Conservation (phyloP, 345 rosid species). For the Brassica nigra region DNA sequence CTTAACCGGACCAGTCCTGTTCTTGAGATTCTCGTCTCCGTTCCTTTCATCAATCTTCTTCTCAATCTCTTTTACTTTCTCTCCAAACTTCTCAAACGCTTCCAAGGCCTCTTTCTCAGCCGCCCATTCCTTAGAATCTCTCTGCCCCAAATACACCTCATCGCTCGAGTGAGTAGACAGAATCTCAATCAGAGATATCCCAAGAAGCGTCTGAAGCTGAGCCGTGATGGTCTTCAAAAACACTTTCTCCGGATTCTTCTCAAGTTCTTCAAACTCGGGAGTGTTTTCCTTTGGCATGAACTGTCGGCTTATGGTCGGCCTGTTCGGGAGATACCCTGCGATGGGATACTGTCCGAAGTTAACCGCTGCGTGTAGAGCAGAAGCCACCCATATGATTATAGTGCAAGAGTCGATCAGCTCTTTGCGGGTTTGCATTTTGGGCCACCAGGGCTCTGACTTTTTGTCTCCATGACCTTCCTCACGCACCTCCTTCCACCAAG, state of each 20-base stretch:
- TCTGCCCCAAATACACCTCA: conserved; percentile 65
- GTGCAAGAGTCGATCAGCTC: conserved; percentile 66
- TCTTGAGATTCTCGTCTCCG: conserved; percentile 42
- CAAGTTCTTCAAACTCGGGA: conserved; percentile 57
- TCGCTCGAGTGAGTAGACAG: conserved; percentile 61
- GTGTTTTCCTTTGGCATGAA: conserved; percentile 60
- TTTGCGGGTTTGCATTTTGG: conserved; percentile 50
- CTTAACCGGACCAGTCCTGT: conserved; percentile 57
- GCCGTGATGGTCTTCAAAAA: conserved; percentile 55
- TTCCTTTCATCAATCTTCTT: conserved; percentile 46
- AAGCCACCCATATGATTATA: conserved; percentile 68
- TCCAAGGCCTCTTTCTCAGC: conserved; percentile 44
- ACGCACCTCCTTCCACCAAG: conserved; percentile 71
- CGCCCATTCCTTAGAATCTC: conserved; percentile 60
- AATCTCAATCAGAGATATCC: conserved; percentile 55
- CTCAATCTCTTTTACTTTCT: conserved; percentile 53
- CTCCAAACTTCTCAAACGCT: conserved; percentile 54
- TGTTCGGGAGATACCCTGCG: conserved; percentile 67
- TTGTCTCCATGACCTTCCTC: conserved; percentile 79
- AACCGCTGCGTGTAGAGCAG: conserved; percentile 75
- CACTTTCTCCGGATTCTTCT: conserved; percentile 49
- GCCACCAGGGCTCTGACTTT: conserved; percentile 76
- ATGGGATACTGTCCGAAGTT: conserved; percentile 73
- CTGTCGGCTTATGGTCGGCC: conserved; percentile 61
- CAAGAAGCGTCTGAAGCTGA: conserved; percentile 50